These are phyloP conservation scores for Pholiota adiposa DNA, from an alignment of 1,284 basidiomycete species.

Conservation along the genomic window DNA sequence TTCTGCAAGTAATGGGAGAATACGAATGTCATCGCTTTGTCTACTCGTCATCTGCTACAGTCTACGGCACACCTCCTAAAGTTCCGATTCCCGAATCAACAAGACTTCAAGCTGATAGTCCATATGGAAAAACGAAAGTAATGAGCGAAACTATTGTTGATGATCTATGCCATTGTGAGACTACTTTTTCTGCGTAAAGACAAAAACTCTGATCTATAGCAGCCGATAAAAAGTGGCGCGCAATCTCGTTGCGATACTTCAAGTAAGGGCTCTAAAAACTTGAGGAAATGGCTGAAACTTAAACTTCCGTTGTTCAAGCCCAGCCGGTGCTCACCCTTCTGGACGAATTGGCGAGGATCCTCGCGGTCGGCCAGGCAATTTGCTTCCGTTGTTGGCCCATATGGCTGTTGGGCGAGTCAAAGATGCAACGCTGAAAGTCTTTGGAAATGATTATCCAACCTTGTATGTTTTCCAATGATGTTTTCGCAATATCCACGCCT, in stretches of 20 bases:
- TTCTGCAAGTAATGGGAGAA: conserved; percentile 86
- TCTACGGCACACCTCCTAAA: conserved; percentile 92
- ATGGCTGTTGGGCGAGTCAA: conserved; percentile 94
- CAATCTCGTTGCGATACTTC: conserved; percentile 93
- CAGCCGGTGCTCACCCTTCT: conserved; percentile 95
- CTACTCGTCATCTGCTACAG: conserved; percentile 99
- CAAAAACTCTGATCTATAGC: conserved; percentile 17
- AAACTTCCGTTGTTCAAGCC: conserved; percentile 58
- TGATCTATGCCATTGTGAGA: conserved; percentile 83
- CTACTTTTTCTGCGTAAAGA: conserved; percentile 2
- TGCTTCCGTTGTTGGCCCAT: conserved; percentile 92
- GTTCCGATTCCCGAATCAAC: conserved; percentile 97
- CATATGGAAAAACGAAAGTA: conserved; percentile 95
- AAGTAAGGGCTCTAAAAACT: conserved; percentile 64
- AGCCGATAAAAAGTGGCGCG: conserved; percentile 79
- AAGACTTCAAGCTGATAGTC: conserved; percentile 87
- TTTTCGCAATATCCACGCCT: neutral
- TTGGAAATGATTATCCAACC: conserved; percentile 98
- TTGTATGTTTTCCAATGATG: conserved; percentile 52
- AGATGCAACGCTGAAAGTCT: conserved; percentile 85
- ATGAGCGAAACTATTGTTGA: conserved; percentile 93
- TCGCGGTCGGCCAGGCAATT: conserved; percentile 91
- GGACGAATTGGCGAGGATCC: conserved; percentile 98
- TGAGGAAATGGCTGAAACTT: conserved; percentile 1
- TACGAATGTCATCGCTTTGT: conserved; percentile 87